Conservation (phyloP, 345 rosid species). For the Clarkia xantiana region DNA sequence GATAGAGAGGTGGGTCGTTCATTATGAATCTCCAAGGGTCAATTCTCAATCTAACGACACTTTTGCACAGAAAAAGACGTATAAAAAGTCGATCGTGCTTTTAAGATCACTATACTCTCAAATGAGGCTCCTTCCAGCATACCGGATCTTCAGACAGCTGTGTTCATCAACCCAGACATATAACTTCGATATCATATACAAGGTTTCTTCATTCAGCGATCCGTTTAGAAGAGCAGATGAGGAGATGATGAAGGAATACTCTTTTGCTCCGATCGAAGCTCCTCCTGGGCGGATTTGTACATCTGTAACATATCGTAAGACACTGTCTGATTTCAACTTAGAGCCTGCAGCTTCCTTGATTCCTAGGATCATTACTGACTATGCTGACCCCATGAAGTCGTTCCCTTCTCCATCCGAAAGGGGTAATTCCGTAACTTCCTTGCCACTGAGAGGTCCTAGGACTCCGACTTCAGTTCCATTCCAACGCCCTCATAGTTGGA, state of each 20-base stretch:
- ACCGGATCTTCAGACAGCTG: slow-evolving; percentile 53
- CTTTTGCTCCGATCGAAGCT: slow-evolving; percentile 62
- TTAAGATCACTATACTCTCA: slow-evolving; percentile 58
- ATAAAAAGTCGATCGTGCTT: slow-evolving; percentile 65
- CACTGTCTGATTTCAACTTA: slow-evolving; percentile 56
- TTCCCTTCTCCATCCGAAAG: slow-evolving; percentile 48
- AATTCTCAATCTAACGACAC: slow-evolving; percentile 32
- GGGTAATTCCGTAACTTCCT: slow-evolving; percentile 38
- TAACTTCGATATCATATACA: slow-evolving; percentile 54
- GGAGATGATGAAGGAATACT: slow-evolving; percentile 42
- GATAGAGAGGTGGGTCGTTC: slow-evolving; percentile 80
- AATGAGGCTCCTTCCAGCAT: slow-evolving; percentile 72
- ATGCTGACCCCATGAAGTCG: slow-evolving; percentile 67
- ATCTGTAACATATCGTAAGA: slow-evolving; percentile 51
- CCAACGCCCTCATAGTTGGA: slow-evolving; percentile 84
- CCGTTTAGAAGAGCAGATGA: slow-evolving; percentile 50
- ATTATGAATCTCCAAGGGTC: slow-evolving; percentile 42
- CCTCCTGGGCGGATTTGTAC: slow-evolving; percentile 55
- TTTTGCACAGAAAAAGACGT: slow-evolving; percentile 53
- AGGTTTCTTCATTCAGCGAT: slow-evolving; percentile 65
- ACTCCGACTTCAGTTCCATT: slow-evolving; percentile 36
- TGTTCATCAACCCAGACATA: slow-evolving; percentile 42
- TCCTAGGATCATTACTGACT: slow-evolving; percentile 65
- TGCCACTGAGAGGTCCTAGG: slow-evolving; percentile 36
- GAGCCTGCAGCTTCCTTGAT: slow-evolving; percentile 46